Evolutionary conservation across 2,329 filamentous ascomycete species (phyloP), one percentile per base, ranked within the genome.

Genomic region (Aspergillus melleus): DNA sequence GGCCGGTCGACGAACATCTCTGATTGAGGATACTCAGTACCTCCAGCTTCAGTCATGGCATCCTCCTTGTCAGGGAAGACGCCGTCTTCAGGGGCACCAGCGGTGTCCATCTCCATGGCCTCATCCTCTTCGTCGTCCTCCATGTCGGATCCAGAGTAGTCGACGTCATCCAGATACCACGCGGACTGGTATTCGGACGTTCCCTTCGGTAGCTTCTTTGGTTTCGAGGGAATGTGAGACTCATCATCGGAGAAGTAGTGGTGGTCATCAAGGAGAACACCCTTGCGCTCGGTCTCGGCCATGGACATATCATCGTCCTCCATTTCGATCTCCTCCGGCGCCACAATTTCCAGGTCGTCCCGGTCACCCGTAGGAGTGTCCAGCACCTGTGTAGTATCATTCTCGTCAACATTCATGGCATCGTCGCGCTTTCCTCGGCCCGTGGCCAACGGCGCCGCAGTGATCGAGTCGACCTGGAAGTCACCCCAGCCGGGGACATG

Each of bases 201-300:
- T 64, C 95, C 95, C 76, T 88, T 91, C 0, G 95, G 95, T 22
- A 99, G 78, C 63, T 87, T 86, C 77, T 89, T 95, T 6, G 91
- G 90, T 32, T 80, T 78, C 39, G 83, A 77, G 19, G 86, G 80
- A 19, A 83, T 80, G 55, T 87, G 81, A 4, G 76, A 79, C 55
- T 95, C 89, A 51, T 95, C 92, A 49, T 98, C 94, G 0, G 93
- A 93, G 72, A 98, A 99, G 76, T 99, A 99, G 74, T 98, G 94
- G 74, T 99, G 94, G 66, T 98, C 94, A 67, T 99, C 95, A 10
- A 99, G 83, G 46, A 99, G 80, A 1, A 99, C 95, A 64, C 94
- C 95, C 77, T 94, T 96, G 72, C 88, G 88, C 49, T 83, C 81
- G 2, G 81, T 79, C 22, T 82, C 79, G 3, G 81, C 82, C 69